phyloP scores from a whole-genome alignment of 2,329 filamentous ascomycete species.

The Sporothrix brasiliensis region DNA sequence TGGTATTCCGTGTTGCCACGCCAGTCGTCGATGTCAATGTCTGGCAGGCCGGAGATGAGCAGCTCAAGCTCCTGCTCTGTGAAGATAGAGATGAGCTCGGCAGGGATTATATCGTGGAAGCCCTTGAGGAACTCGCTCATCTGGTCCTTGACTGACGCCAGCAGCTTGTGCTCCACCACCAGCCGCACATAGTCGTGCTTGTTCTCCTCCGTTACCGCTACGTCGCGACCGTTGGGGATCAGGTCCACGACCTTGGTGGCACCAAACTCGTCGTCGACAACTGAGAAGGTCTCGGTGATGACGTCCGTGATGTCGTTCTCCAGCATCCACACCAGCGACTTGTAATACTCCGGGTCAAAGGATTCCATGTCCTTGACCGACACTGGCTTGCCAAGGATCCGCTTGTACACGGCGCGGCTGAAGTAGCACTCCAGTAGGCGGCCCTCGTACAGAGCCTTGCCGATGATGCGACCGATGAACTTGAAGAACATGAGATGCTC shows the following conservation, averaged over 20 bases:
- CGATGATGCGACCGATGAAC: slow-evolving; percentile 97
- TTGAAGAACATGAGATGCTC: slow-evolving; percentile 99
- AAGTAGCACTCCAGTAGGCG: slow-evolving; percentile 98
- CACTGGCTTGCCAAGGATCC: slow-evolving; percentile 90
- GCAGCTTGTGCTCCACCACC: slow-evolving; percentile 90
- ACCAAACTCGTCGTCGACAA: slow-evolving; percentile 92
- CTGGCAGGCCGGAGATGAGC: slow-evolving; percentile 92
- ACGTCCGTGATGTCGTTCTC: slow-evolving; percentile 98
- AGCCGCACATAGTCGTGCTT: slow-evolving; percentile 96
- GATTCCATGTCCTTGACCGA: slow-evolving; percentile 99
- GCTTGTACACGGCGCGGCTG: slow-evolving; percentile 97
- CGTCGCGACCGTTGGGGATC: slow-evolving; percentile 82
- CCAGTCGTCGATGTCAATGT: slow-evolving; percentile 98
- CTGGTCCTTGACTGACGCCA: slow-evolving; percentile 90
- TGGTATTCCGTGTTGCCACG: slow-evolving; percentile 99
- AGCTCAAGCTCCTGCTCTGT: slow-evolving; percentile 97
- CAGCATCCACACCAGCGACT: slow-evolving; percentile 96
- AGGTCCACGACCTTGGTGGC: slow-evolving; percentile 86
- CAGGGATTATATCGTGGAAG: slow-evolving; percentile 97
- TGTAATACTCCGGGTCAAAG: slow-evolving; percentile 97
- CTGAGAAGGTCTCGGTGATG: slow-evolving; percentile 92
- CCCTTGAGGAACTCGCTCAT: slow-evolving; percentile 91
- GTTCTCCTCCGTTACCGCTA: slow-evolving; percentile 94
- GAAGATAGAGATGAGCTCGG: slow-evolving; percentile 93
- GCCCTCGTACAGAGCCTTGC: slow-evolving; percentile 95